Evolutionary conservation across 1,139 yeast genomes (phyloP).

Genomic region (Taphrina flavorubra): DNA sequence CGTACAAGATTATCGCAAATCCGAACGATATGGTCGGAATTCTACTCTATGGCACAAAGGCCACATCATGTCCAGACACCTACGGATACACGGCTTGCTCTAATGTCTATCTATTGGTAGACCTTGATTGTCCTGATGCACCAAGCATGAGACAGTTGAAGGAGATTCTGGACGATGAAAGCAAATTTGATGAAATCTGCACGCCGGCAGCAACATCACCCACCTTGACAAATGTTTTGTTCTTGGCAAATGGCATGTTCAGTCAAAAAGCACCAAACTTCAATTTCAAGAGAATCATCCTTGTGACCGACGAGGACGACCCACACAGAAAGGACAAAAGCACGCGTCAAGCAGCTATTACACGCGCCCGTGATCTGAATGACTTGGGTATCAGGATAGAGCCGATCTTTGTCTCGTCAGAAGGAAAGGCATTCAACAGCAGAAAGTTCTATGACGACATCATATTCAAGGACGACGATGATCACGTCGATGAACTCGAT

Average conservation of each 20-base stretch:
- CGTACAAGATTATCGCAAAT: slow-evolving; percentile 49
- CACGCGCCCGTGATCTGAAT: slow-evolving; percentile 65
- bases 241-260: slow-evolving; percentile 49
- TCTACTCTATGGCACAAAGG: slow-evolving; percentile 49
- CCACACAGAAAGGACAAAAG: slow-evolving; percentile 56
- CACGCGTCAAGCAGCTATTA: slow-evolving; percentile 58
- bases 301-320: slow-evolving; percentile 66
- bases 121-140: slow-evolving; percentile 50
- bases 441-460: slow-evolving; percentile 49
- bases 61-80: slow-evolving; percentile 43
- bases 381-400: slow-evolving; percentile 60
- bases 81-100: slow-evolving; percentile 21
- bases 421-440: slow-evolving; percentile 57
- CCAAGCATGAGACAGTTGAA: slow-evolving; percentile 48
- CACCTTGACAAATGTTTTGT: slow-evolving; percentile 49
- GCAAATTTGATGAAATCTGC: slow-evolving; percentile 42
- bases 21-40: slow-evolving; percentile 52
- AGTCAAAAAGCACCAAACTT: slow-evolving; percentile 43
- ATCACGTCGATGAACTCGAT: slow-evolving; percentile 50
- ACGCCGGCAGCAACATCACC: slow-evolving; percentile 43
- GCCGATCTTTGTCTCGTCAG: slow-evolving; percentile 66
- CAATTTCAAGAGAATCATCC: slow-evolving; percentile 54
- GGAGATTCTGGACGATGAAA: slow-evolving; percentile 47
- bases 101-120: slow-evolving; percentile 48
- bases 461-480: slow-evolving; percentile 41